Conservation (phyloP, 1,139 yeast genomes). For the Torulaspora globosa region DNA sequence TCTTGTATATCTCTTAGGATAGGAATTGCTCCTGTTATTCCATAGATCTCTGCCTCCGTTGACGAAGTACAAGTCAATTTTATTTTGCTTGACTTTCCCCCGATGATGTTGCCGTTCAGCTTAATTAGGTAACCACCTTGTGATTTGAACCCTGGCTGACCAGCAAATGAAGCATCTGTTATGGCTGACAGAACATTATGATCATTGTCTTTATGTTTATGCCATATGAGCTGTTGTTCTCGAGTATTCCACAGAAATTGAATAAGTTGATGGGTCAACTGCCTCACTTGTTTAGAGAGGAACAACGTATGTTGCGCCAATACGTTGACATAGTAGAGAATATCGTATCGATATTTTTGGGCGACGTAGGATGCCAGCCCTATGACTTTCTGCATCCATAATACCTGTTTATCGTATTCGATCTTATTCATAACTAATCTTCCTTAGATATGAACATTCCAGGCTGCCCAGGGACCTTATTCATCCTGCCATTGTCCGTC, state of each 20-base stretch:
- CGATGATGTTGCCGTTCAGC: no score
- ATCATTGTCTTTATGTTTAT: background rate
- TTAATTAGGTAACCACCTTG: no score
- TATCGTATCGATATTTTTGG: conserved; percentile 1
- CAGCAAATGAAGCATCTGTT: background rate
- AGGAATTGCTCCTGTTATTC: no score
- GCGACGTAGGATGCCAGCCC: conserved; percentile 4
- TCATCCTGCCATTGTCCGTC: background rate
- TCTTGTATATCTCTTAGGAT: no score
- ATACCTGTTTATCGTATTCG: conserved; percentile 1
- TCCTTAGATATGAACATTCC: conserved; percentile 1
- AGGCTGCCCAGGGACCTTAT: background rate
- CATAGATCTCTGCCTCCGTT: no score
- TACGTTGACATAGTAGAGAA: background rate
- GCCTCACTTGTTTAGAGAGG: background rate
- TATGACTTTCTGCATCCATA: conserved; percentile 4
- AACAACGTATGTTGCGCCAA: background rate
- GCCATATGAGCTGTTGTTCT: background rate
- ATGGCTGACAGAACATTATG: background rate
- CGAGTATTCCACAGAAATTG: background rate
- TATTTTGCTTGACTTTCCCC: no score
- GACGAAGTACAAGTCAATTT: no score
- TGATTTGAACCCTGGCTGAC: background rate
- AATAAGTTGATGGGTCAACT: background rate
- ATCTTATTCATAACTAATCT: background rate